These are phyloP conservation scores for Drechslerella dactyloides DNA, from an alignment of 2,329 filamentous ascomycete species.

Conservation along the genomic window DNA sequence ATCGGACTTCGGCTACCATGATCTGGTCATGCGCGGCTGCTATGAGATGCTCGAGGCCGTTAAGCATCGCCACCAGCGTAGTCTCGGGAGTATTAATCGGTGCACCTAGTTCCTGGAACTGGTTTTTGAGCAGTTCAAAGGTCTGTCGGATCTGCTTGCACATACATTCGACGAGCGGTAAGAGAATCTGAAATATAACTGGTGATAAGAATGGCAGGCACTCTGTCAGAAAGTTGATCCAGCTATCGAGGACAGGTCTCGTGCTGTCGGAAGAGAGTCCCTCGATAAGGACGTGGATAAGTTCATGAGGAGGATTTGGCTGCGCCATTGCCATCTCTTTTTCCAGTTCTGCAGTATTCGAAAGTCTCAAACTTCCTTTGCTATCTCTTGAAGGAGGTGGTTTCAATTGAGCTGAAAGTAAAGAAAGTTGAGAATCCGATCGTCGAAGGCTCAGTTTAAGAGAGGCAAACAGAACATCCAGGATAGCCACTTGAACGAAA, in stretches of 20 bases:
- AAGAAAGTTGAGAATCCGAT: slow-evolving; percentile 57
- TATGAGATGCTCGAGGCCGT: slow-evolving; percentile 87
- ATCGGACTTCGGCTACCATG: slow-evolving; percentile 74
- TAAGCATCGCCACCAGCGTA: slow-evolving; percentile 82
- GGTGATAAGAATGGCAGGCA: slow-evolving; percentile 83
- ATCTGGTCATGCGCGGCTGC: slow-evolving; percentile 85
- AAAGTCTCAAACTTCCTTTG: slow-evolving; percentile 33
- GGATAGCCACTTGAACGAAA: slow-evolving; percentile 75
- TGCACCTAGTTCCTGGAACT: slow-evolving; percentile 64
- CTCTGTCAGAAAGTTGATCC: slow-evolving; percentile 84
- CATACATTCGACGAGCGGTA: slow-evolving; percentile 88
- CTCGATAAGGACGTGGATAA: slow-evolving; percentile 84
- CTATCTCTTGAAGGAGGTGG: slow-evolving; percentile 44
- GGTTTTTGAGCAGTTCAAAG: slow-evolving; percentile 72
- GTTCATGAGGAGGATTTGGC: slow-evolving; percentile 68
- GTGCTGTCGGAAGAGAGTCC: slow-evolving; percentile 78
- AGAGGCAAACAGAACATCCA: slow-evolving; percentile 77
- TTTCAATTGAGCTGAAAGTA: slow-evolving; percentile 55
- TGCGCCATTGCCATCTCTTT: slow-evolving; percentile 59
- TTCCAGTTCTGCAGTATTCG: slow-evolving; percentile 50
- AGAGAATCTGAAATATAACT: slow-evolving; percentile 84
- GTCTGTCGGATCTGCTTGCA: slow-evolving; percentile 76
- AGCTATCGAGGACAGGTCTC: slow-evolving; percentile 82
- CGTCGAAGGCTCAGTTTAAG: slow-evolving; percentile 67
- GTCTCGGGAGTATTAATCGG: slow-evolving; percentile 68